These are phyloP conservation scores for Ramularia endophylla DNA, from an alignment of 2,329 filamentous ascomycete genomes.

Conservation along the genomic window DNA sequence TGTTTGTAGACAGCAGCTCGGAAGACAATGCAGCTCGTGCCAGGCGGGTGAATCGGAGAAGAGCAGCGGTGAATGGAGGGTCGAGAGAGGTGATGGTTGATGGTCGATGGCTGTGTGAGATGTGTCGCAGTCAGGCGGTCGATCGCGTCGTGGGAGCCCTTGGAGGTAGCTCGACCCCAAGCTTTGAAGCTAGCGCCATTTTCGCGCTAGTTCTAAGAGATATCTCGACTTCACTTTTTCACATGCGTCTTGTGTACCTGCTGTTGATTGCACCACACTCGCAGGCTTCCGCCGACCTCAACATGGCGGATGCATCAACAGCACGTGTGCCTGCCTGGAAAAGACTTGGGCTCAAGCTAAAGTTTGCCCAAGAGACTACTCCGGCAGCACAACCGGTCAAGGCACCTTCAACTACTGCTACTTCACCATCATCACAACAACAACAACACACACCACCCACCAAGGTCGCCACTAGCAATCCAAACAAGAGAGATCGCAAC, in stretches of 20 bases:
- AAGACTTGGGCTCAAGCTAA: constrained; percentile 54
- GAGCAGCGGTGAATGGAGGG: background rate
- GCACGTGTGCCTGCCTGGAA: constrained; percentile 52
- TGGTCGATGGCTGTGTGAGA: too few species aligned
- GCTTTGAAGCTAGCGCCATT: background rate
- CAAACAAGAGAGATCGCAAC: constrained; percentile 6
- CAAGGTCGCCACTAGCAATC: background rate
- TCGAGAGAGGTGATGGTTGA: background rate
- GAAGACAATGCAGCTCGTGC: too few species aligned
- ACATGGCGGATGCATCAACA: constrained; percentile 14
- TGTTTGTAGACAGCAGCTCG: too few species aligned
- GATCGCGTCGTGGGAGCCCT: background rate
- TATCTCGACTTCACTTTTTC: background rate
- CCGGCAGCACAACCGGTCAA: constrained; percentile 2
- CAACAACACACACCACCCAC: background rate
- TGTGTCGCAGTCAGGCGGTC: too few species aligned
- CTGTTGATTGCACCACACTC: background rate
- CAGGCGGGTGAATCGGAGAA: background rate
- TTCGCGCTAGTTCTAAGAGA: background rate
- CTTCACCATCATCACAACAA: too few species aligned
- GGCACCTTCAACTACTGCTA: too few species aligned
- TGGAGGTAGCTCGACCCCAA: background rate
- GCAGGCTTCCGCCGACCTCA: background rate
- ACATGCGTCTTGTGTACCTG: constrained; percentile 1
- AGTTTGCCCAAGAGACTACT: constrained; percentile 41